Base-by-base conservation (phyloP, 129 eudicot genomes). In the Escallonia rubra region DNA sequence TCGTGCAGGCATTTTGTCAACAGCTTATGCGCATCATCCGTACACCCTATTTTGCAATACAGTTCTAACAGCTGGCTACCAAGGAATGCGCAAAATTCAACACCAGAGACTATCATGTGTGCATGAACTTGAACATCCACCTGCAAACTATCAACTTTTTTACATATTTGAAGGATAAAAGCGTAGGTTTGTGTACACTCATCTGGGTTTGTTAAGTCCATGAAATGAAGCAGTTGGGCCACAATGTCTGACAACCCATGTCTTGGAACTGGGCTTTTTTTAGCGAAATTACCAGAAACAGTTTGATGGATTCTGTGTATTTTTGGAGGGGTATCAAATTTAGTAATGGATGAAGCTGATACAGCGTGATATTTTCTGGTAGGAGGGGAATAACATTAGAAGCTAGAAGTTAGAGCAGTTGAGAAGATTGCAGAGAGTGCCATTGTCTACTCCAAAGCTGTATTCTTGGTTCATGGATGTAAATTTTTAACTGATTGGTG, bases 61-160 rank as follows among this genome's bases (percentile, higher is more conserved):
- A 78, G 71, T 53, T 74, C 80, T 43, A 82, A 12, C 10, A 82
- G 57, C 78, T 82, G 80, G 59, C 72, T 60, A 3, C 73, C 83
- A 50, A 82, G 78, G 74, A 70, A 82, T 38, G 53, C 80, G 39
- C 39, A 50, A 14, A 66, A 66, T 47, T 68, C 70, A 52, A 66
- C 41, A 13, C 70, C 60, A 66, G 39, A 50, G 51, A 66, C 60
- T 44, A 68, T 38, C 73, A 68, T 68, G 23, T 53, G 64, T 4
- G 64, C 64, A 68, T 68, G 73, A 68, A 57, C 12, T 68, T 57
- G 73, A 55, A 68, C 57, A 68, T 55, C 73, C 73, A 68, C 64
- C 6, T 34, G 9, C 57, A 68, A 68, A 10, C 15, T 15, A 16
- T 14, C 39, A 43, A 4, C 0, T 38, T 68, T 68, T 10, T 57